Percentiles rank a stretch among this genome's conserved stretches.
These are phyloP conservation scores for Starmerella apis DNA, from an alignment of 805 yeast species.

Conservation along the genomic window DNA sequence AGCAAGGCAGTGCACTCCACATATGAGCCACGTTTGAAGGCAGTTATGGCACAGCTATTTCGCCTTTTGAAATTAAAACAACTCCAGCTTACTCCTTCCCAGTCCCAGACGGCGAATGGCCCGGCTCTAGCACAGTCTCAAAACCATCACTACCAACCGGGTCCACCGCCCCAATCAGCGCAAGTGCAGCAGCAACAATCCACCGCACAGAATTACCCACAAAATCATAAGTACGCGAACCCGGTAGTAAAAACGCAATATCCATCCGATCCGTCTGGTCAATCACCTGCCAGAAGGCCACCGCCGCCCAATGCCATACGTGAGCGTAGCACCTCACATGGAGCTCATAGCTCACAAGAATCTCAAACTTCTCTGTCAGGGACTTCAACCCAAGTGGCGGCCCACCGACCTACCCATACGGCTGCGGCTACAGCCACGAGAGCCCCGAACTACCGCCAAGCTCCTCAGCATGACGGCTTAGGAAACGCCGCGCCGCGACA, in stretches of 20 bases:
- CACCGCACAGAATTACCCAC: no score
- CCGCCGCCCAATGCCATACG: background rate
- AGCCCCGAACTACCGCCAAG: background rate
- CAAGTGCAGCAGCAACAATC: background rate
- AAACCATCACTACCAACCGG: no score
- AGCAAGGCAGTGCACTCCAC: conserved; percentile 70
- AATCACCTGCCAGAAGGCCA: background rate
- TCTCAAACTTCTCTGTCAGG: background rate
- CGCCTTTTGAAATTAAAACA: conserved; percentile 52
- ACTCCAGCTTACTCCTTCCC: conserved; percentile 4
- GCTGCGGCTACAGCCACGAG: background rate
- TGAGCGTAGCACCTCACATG: background rate
- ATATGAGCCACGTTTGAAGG: conserved; percentile 74
- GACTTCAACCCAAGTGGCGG: background rate
- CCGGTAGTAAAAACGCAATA: background rate
- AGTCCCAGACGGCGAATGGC: background rate
- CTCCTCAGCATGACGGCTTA: background rate
- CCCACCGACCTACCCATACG: background rate
- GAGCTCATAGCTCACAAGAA: background rate
- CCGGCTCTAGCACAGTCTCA: no score
- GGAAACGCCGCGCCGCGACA: background rate
- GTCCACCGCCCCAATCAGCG: background rate
- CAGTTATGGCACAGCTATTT: conserved; percentile 69
- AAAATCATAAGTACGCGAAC: background rate
- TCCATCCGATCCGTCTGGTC: background rate